Evolutionary conservation across 2,329 filamentous ascomycete genomes (phyloP), one percentile per base, ranked within the genome.

Genomic region (Aspergillus sojae): DNA sequence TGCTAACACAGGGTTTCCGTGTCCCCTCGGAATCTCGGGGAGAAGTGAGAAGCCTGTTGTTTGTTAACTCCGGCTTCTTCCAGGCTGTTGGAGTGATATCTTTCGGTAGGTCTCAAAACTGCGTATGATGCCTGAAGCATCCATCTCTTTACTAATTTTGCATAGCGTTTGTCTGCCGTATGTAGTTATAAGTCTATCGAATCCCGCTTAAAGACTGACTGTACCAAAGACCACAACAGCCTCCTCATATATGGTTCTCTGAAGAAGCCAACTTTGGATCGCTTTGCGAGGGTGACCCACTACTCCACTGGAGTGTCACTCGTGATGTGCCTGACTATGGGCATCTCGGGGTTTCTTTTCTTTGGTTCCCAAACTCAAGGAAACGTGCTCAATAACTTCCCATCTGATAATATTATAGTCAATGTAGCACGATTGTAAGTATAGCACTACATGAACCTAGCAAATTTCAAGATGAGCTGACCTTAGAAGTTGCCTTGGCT

Each of bases 361-460:
- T 99, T 99, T 74, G 94, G 95, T 66, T 92, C 94, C 79, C 88
- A 89, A 72, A 99, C 95, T 4, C 84, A 93, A 69, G 95, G 95
- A 75, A 99, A 99, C 77, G 93, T 99, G 58, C 88, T 99, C 72
- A 99, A 99, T 84, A 99, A 99, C 81, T 98, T 99, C 75, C 91
- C 94, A 1, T 84, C 89, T 23, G 89, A 96, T 79, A 98, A 97
- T 79, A 85, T 90, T 70, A 90, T 98, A 88, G 93, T 98, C 75
- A 98, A 97, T 79, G 85, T 99, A 63, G 95, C 95, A 26, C 90
- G 95, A 59, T 85, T 99, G 82, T 86, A 77, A 71, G 81, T 70
- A 41, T 16, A 30, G 34, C 28, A 52, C 26, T 52, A 19, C 12
- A 39, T 48, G 14, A 39, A 21, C 21, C 34, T n/a, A 41, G 32